Percentiles rank a stretch among this genome's conserved stretches.
Conservation (phyloP, 768 basidiomycete species). For the Auriscalpium microsporum region DNA sequence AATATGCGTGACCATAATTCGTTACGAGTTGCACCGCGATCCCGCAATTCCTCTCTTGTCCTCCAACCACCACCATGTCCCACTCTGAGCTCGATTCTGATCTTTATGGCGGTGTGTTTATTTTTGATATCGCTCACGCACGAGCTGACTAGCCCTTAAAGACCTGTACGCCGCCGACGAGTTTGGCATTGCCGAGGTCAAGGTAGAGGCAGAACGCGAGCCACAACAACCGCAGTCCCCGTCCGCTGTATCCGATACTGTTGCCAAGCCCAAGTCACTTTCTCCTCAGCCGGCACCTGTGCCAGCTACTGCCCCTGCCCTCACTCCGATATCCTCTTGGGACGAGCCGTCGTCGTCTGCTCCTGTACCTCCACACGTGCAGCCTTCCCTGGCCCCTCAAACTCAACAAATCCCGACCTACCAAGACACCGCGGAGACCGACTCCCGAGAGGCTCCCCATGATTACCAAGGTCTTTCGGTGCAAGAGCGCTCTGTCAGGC, state of each 20-base stretch:
- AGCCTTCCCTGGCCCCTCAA: neutral
- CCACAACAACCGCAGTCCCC: conserved; percentile 6
- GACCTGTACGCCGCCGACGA: conserved; percentile 61
- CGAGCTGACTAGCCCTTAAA: neutral
- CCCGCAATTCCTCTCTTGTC: conserved; percentile 13
- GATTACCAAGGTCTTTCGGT: conserved; percentile 24
- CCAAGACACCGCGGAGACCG: neutral
- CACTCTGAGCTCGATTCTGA: conserved; percentile 72
- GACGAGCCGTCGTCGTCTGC: conserved; percentile 4
- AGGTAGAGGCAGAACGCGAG: conserved; percentile 19
- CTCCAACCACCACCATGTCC: conserved; percentile 38
- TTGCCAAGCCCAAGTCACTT: neutral
- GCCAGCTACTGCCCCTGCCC: neutral
- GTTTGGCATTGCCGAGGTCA: conserved; percentile 39
- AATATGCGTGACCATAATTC: conserved; percentile 7
- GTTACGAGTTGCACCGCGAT: neutral
- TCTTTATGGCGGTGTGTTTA: conserved; percentile 70
- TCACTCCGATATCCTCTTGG: conserved; percentile 9
- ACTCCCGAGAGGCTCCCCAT: conserved; percentile 8
- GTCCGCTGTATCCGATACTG: conserved; percentile 2
- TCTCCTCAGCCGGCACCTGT: neutral
- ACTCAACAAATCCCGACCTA: conserved; percentile 17
- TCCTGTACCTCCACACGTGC: neutral
- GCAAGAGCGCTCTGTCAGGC: conserved; percentile 57
- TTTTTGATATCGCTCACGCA: neutral